These are phyloP conservation scores for Spatholobus suberectus DNA, from an alignment of 306 rosid species.

Conservation along the genomic window DNA sequence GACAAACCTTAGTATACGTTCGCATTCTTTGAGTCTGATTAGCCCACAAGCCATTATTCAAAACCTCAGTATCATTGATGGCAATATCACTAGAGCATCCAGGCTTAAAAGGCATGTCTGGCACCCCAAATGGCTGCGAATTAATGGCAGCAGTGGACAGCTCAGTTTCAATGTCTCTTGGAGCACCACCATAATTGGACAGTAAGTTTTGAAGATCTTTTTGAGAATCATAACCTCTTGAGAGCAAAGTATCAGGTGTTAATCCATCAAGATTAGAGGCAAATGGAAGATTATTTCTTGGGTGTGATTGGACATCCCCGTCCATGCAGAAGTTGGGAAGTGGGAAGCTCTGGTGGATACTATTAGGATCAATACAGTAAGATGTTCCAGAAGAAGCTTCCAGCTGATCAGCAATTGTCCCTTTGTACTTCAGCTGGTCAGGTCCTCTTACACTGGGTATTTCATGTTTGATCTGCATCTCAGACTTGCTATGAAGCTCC, in stretches of 20 bases:
- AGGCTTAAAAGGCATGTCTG: constrained; percentile 81
- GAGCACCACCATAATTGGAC: constrained; percentile 79
- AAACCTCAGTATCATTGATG: constrained; percentile 74
- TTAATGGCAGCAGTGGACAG: constrained; percentile 85
- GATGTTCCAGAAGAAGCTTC: constrained; percentile 96
- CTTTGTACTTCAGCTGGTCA: constrained; percentile 75
- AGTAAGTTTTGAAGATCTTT: constrained; percentile 94
- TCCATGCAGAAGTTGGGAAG: constrained; percentile 85
- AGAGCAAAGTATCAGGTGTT: constrained; percentile 83
- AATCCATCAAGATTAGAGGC: constrained; percentile 72
- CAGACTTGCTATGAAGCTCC: constrained; percentile 79
- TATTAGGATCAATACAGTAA: constrained; percentile 82
- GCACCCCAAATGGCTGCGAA: constrained; percentile 87
- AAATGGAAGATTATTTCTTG: constrained; percentile 71
- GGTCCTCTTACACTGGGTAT: constrained; percentile 66
- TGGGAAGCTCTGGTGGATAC: constrained; percentile 74
- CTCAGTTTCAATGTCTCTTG: constrained; percentile 92
- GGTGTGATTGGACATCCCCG: constrained; percentile 81
- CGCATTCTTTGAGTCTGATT: constrained; percentile 87
- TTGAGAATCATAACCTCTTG: constrained; percentile 90
- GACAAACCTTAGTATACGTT: constrained; percentile 88
- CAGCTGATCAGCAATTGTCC: constrained; percentile 72
- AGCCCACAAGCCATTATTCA: constrained; percentile 82
- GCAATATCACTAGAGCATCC: constrained; percentile 86
- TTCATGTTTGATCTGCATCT: constrained; percentile 72